phyloP scores from a whole-genome alignment of 2,329 filamentous ascomycete genomes.

The Moelleriella libera region DNA sequence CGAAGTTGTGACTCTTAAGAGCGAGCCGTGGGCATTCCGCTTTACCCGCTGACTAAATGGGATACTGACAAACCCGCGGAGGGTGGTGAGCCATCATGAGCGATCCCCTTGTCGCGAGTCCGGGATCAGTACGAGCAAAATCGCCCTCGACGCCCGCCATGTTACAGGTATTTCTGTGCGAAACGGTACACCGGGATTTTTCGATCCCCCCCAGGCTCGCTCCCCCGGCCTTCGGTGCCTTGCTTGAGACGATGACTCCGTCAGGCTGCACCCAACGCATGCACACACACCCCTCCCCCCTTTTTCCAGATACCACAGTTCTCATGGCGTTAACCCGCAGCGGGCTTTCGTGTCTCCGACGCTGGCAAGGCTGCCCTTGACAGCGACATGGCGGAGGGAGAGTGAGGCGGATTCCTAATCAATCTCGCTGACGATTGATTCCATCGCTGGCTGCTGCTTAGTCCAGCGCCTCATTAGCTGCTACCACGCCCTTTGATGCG shows the following conservation, averaged over 20 bases:
- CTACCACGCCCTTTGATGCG: too few species aligned
- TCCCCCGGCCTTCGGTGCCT: neutral
- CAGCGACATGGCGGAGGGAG: too few species aligned
- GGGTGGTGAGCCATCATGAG: neutral
- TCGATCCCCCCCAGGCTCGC: neutral
- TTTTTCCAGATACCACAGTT: neutral
- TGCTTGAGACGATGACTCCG: neutral
- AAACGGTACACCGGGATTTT: constrained; percentile 1
- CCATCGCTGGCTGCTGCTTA: neutral
- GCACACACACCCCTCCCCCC: neutral
- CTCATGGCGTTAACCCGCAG: neutral
- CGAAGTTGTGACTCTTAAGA: neutral
- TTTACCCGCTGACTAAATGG: constrained; percentile 9
- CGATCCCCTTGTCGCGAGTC: constrained; percentile 1
- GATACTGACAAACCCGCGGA: constrained; percentile 3
- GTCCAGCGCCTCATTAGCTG: neutral
- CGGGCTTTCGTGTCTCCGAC: neutral
- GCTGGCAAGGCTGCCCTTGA: neutral
- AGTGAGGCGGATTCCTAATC: constrained; percentile 1
- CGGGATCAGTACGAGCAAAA: constrained; percentile 3
- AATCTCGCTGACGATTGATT: neutral
- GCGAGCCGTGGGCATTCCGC: constrained; percentile 5
- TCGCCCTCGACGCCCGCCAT: neutral
- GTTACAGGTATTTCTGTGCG: constrained; percentile 3
- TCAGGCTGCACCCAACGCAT: neutral